Conservation (phyloP, 805 yeast species). For the Grigorovia jiainica region DNA sequence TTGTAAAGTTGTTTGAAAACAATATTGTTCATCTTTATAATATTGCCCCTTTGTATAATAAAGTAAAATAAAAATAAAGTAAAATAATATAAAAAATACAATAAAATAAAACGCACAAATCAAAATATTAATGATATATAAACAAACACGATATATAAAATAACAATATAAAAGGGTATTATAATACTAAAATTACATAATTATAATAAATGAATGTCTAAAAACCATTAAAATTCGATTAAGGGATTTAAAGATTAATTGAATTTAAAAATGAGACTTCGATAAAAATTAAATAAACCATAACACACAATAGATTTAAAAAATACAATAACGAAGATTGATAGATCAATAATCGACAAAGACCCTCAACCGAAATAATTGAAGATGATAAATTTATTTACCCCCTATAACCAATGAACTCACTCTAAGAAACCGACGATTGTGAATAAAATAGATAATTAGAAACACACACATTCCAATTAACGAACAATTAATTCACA, state of each 20-base stretch:
- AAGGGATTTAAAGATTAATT: too few relatives aligned
- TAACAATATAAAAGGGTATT: neutral
- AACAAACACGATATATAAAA: neutral
- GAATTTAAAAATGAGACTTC: too few relatives aligned
- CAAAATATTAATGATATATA: neutral
- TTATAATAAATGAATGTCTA: too few relatives aligned
- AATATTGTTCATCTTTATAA: neutral
- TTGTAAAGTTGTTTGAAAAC: constrained; percentile 2
- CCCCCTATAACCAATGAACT: too few relatives aligned
- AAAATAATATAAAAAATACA: neutral
- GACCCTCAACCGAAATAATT: neutral
- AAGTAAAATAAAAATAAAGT: neutral
- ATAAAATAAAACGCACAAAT: neutral
- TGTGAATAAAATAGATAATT: too few relatives aligned
- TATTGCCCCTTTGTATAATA: neutral
- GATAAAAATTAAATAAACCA: too few relatives aligned
- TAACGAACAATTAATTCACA: too few relatives aligned
- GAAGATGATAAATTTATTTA: neutral
- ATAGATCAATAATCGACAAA: neutral
- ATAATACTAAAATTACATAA: neutral
- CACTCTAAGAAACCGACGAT: too few relatives aligned
- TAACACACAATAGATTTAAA: neutral
- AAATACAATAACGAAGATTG: neutral
- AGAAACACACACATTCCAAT: too few relatives aligned
- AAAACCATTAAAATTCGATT: too few relatives aligned